Percentiles rank a stretch among this genome's conserved stretches.
These are phyloP conservation scores for Pezicula carpinea DNA, from an alignment of 2,329 filamentous ascomycete genomes.

Conservation along the genomic window DNA sequence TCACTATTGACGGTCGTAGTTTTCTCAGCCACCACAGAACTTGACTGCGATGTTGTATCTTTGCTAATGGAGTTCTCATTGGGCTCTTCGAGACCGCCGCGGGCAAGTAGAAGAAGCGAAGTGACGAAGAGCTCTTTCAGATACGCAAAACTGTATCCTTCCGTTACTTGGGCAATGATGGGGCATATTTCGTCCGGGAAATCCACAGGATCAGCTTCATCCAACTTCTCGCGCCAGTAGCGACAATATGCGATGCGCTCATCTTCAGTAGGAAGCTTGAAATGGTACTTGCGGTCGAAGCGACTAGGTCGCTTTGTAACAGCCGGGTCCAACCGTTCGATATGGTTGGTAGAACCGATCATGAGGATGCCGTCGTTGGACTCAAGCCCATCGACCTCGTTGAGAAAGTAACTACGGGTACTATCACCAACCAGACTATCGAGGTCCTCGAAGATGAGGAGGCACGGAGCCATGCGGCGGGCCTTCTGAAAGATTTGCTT, in stretches of 20 bases:
- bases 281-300: conserved; percentile 64
- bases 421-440: conserved; percentile 58
- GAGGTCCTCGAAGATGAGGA: conserved; percentile 68
- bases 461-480: conserved; percentile 58
- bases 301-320: conserved; percentile 60
- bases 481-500: conserved; percentile 54
- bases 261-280: conserved; percentile 49
- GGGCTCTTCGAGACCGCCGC: too few relatives aligned
- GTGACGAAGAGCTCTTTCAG: conserved; percentile 66
- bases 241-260: conserved; percentile 54
- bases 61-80: too few relatives aligned
- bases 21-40: too few relatives aligned
- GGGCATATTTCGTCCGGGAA: conserved; percentile 54
- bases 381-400: conserved; percentile 66
- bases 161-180: conserved; percentile 55
- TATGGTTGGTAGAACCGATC: conserved; percentile 60
- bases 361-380: conserved; percentile 69
- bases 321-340: conserved; percentile 62
- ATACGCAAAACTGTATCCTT: conserved; percentile 64
- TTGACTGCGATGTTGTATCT: too few relatives aligned
- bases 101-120: too few relatives aligned
- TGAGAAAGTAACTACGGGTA: conserved; percentile 65
- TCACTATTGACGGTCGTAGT: too few relatives aligned
- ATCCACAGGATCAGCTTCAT: conserved; percentile 48
- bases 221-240: conserved; percentile 57